Evolutionary conservation across 2,329 filamentous ascomycete genomes (phyloP).

Genomic region (Ophiostoma australiae): DNA sequence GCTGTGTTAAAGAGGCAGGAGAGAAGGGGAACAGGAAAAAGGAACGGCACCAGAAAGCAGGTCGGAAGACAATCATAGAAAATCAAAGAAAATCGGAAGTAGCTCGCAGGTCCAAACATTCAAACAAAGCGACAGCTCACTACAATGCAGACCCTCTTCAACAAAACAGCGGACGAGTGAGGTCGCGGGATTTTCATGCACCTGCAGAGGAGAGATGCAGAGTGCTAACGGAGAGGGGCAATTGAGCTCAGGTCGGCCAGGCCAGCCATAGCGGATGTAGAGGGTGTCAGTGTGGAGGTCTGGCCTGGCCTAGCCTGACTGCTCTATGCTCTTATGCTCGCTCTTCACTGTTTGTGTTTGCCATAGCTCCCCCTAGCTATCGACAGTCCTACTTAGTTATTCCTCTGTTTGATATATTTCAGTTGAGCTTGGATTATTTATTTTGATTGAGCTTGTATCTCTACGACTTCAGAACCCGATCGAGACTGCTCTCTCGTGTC

Average conservation of each 20-base stretch:
- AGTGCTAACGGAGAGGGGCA: neutral
- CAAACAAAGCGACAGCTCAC: neutral
- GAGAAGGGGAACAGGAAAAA: neutral
- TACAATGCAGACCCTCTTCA: neutral
- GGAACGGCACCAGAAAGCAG: neutral
- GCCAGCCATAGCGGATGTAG: no score
- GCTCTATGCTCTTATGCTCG: no score
- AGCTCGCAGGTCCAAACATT: neutral
- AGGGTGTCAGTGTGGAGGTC: neutral
- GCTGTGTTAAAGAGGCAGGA: no score
- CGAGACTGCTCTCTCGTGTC: neutral
- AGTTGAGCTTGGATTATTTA: no score
- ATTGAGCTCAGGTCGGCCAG: neutral
- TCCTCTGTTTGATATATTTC: no score
- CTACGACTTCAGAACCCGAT: neutral
- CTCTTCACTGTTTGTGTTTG: no score
- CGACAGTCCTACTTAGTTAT: no score
- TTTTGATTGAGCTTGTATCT: no score
- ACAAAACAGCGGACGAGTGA: neutral
- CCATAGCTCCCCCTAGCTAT: no score
- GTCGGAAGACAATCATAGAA: neutral
- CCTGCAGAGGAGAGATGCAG: constrained; percentile 1
- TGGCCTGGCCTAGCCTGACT: neutral
- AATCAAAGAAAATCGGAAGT: neutral
- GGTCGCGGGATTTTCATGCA: constrained; percentile 4